These are phyloP conservation scores for Ilex paraguariensis DNA, from an alignment of 305 asterid species.

Conservation along the genomic window DNA sequence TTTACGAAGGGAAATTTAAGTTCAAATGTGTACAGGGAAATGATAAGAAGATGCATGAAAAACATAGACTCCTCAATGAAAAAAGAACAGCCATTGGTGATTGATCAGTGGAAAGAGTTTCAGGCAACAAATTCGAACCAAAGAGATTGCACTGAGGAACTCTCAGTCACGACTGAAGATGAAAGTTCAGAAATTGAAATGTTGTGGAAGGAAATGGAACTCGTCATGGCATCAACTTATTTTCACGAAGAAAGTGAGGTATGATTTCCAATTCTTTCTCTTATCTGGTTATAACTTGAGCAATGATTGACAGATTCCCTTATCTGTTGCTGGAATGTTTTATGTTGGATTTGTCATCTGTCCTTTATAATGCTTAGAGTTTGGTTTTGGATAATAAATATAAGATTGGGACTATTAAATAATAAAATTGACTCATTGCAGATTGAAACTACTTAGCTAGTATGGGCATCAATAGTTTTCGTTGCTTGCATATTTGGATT, in stretches of 20 bases:
- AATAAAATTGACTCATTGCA: no score
- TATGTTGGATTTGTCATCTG: neutral
- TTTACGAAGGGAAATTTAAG: conserved; percentile 62
- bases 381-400: no score
- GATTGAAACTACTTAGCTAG: no score
- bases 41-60: conserved; percentile 75
- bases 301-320: neutral
- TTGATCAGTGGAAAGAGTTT: conserved; percentile 85
- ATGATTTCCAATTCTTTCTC: conserved; percentile 1
- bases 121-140: conserved; percentile 38
- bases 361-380: neutral
- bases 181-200: conserved; percentile 65
- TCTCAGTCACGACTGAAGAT: conserved; percentile 31
- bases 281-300: neutral
- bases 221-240: conserved; percentile 81
- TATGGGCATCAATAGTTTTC: no score
- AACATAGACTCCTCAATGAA: conserved; percentile 76
- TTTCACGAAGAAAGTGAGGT: conserved; percentile 75
- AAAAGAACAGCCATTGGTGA: conserved; percentile 58
- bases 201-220: conserved; percentile 95
- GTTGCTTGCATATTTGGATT: neutral
- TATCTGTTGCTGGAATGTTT: no score
- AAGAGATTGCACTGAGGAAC: conserved; percentile 33
- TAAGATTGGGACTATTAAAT: no score
- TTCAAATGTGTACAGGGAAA: conserved; percentile 80